These are phyloP conservation scores for Penicillium maclennaniae DNA, from an alignment of 495 filamentous ascomycete genomes.

Conservation along the genomic window DNA sequence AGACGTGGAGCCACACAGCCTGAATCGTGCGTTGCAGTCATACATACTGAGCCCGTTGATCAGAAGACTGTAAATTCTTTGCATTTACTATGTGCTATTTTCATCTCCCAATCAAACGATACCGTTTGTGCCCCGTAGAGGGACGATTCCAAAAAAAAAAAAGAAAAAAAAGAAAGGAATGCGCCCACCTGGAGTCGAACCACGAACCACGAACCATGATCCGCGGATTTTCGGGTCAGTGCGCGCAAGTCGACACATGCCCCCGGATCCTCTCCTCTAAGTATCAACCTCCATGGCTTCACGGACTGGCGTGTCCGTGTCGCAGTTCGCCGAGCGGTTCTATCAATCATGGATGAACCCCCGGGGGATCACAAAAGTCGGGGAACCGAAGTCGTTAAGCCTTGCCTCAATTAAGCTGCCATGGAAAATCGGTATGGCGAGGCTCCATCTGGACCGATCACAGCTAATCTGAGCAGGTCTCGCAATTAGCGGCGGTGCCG, in stretches of 20 bases:
- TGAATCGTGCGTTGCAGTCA: neutral
- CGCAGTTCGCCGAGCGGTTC: slow-evolving; percentile 53
- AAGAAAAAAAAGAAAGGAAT: too few species aligned
- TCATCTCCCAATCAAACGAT: neutral
- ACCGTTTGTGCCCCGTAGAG: too few species aligned
- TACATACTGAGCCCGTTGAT: neutral
- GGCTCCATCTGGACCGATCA: slow-evolving; percentile 15
- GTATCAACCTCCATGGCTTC: slow-evolving; percentile 11
- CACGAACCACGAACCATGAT: neutral
- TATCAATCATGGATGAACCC: slow-evolving; percentile 47
- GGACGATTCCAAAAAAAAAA: too few species aligned
- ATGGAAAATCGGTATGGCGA: slow-evolving; percentile 12
- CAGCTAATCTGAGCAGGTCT: slow-evolving; percentile 50
- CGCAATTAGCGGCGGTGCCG: slow-evolving; percentile 88
- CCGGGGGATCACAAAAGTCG: slow-evolving; percentile 1
- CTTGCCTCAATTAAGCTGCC: slow-evolving; percentile 6
- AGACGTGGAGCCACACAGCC: neutral
- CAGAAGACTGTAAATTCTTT: too few species aligned
- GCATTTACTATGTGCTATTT: too few species aligned
- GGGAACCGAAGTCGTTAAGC: slow-evolving; percentile 1
- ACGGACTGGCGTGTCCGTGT: slow-evolving; percentile 39
- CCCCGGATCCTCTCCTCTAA: neutral
- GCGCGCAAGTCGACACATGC: neutral
- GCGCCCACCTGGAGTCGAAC: neutral
- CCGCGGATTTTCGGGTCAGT: neutral